Percentiles rank a stretch among this genome's conserved stretches.
These are phyloP conservation scores for Penicillium concentricum DNA, from an alignment of 2,329 filamentous ascomycete genomes.

Conservation along the genomic window DNA sequence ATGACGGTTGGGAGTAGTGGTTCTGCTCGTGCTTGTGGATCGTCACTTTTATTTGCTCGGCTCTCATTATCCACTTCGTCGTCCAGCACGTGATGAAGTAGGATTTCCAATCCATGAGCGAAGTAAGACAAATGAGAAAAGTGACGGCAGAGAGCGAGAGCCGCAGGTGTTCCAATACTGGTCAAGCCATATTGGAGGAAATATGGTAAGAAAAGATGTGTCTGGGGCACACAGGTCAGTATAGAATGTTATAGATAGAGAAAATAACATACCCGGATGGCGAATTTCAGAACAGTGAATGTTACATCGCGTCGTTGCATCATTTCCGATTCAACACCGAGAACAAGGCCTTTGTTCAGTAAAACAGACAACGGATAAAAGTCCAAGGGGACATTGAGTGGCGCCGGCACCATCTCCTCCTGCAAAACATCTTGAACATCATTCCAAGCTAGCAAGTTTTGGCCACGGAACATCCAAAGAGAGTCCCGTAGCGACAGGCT, in stretches of 20 bases:
- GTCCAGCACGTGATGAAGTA: conserved; percentile 90
- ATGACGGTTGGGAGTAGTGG: conserved; percentile 51
- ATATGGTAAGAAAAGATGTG: conserved; percentile 88
- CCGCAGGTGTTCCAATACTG: conserved; percentile 73
- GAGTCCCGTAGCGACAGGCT: conserved; percentile 73
- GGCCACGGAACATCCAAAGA: conserved; percentile 90
- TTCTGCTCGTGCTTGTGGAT: conserved; percentile 26
- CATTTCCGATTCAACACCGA: conserved; percentile 88
- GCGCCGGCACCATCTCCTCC: conserved; percentile 69
- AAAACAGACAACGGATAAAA: conserved; percentile 91
- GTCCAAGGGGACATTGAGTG: conserved; percentile 79
- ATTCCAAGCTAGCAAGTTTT: conserved; percentile 81
- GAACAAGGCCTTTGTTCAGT: conserved; percentile 82
- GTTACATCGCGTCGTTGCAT: conserved; percentile 89
- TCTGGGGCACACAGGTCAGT: conserved; percentile 54
- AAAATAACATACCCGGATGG: conserved; percentile 67
- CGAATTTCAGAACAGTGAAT: conserved; percentile 86
- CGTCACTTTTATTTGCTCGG: conserved; percentile 28
- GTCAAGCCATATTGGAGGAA: conserved; percentile 76
- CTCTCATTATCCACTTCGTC: conserved; percentile 76
- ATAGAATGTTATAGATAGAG: conserved; percentile 6
- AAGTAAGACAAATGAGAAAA: conserved; percentile 90
- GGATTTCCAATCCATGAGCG: conserved; percentile 84
- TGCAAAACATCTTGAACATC: conserved; percentile 81
- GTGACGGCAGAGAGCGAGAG: conserved; percentile 76